Evolutionary conservation across 192 early-diverging fungal species (phyloP), one percentile per base, ranked within the genome.

Genomic region (Bifiguratus adelaidae): DNA sequence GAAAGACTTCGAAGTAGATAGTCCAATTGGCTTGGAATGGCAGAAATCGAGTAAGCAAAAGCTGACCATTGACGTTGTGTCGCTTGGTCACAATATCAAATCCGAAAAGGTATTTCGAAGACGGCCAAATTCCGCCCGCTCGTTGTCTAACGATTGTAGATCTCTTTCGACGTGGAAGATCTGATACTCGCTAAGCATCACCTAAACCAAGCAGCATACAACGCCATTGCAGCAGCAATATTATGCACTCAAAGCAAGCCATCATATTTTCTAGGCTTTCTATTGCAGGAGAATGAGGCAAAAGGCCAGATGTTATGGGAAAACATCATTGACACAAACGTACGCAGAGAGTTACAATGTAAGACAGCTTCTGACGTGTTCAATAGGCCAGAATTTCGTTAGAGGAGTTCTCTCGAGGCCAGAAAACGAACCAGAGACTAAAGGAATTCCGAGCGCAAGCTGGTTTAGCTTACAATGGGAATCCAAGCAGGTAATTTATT

Each of bases 301-400:
- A 58, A 73, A 45, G 56, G 62, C 34, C 61, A 72, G 47, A 52
- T 47, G 21, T 50, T 82, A 8, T 83, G 81, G 81, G 67, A 70
- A 27, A 78, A 80, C 33, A 74, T 84, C 21, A 53, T 83, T 9
- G 76, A 79, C 44, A 47, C 61, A 7, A 47, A 38, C 3, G 66
- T 40, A 40, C 22, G 37, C n/a, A n/a, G n/a, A 67, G 48, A 22
- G 54, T 38, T n/a, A 23, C 40, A 2, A 3, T 22, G 16, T 7
- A 33, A 12, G 32, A 21, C 2, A 9, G 20, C 19, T 37, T 40
- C 18, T 40, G 8, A 40, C 4, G 1, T 26, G 36, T 11, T 41
- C n/a, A n/a, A n/a, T n/a, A n/a, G n/a, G n/a, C n/a, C n/a, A n/a
- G n/a, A n/a, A n/a, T n/a, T n/a, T n/a, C n/a, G n/a, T n/a, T n/a